These are phyloP conservation scores for Arthrobotrys pseudoclavata DNA, from an alignment of 2,329 filamentous ascomycete genomes.

Conservation along the genomic window DNA sequence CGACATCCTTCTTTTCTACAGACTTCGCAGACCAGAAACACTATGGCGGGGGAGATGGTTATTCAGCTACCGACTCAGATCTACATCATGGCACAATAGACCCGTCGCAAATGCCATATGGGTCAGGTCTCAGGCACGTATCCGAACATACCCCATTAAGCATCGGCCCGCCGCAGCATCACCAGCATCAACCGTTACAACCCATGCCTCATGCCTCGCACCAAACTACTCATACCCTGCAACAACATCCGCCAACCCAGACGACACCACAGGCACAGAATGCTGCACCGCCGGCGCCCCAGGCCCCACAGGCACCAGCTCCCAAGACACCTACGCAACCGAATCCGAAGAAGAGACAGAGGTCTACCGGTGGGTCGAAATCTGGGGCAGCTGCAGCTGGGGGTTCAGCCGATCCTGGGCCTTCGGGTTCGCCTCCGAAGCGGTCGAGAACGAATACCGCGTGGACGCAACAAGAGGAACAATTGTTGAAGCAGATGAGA, in stretches of 20 bases:
- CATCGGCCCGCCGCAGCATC: constrained; percentile 59
- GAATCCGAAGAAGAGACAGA: constrained; percentile 59
- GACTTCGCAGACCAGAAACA: constrained; percentile 60
- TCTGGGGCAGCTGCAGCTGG: constrained; percentile 46
- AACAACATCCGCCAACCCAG: constrained; percentile 40
- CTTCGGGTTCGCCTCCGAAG: constrained; percentile 71
- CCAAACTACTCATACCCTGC: constrained; percentile 51
- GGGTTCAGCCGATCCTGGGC: constrained; percentile 51
- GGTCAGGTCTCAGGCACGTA: constrained; percentile 54
- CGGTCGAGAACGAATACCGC: constrained; percentile 99
- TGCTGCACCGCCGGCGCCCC: constrained; percentile 48
- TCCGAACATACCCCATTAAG: constrained; percentile 52
- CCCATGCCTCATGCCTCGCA: constrained; percentile 58
- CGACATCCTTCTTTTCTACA: constrained; percentile 45
- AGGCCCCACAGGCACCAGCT: constrained; percentile 55
- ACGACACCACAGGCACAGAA: constrained; percentile 49
- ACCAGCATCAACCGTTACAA: constrained; percentile 59
- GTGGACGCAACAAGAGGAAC: constrained; percentile 95
- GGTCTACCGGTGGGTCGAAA: constrained; percentile 44
- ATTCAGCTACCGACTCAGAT: constrained; percentile 50
- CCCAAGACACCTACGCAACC: constrained; percentile 55
- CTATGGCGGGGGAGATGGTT: constrained; percentile 46
- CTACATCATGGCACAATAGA: constrained; percentile 59
- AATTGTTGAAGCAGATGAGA: constrained; percentile 91
- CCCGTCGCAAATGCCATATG: constrained; percentile 57